Percentiles rank a stretch among this genome's conserved stretches.
Conservation (phyloP, 2,329 filamentous ascomycete species). For the Trichophyton mentagrophytes region DNA sequence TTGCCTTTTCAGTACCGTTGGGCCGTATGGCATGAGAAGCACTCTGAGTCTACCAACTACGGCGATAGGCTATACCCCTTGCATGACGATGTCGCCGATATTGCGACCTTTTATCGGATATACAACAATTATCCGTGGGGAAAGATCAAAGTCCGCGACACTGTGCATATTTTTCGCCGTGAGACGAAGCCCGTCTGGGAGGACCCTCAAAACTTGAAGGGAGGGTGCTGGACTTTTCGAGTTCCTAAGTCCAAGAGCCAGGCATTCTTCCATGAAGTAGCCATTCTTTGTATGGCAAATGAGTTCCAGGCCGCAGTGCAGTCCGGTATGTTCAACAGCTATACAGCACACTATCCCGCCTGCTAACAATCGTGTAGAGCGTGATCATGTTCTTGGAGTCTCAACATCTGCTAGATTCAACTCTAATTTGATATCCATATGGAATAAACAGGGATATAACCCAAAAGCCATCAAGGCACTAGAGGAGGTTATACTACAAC, state of each 20-base stretch:
- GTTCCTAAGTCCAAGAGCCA: conserved; percentile 61
- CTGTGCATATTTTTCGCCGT: conserved; percentile 66
- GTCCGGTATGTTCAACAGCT: conserved; percentile 47
- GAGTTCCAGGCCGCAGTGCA: conserved; percentile 55
- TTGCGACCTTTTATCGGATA: conserved; percentile 57
- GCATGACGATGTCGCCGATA: conserved; percentile 31
- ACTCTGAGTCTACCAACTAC: conserved; percentile 20
- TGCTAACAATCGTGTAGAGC: conserved; percentile 38
- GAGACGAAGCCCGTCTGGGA: conserved; percentile 70
- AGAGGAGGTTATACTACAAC: conserved; percentile 57
- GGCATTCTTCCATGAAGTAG: conserved; percentile 32
- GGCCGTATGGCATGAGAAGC: conserved; percentile 37
- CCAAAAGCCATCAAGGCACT: conserved; percentile 65
- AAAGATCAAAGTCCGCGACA: conserved; percentile 63
- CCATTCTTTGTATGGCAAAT: conserved; percentile 26
- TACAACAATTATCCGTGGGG: conserved; percentile 69
- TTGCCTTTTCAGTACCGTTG: conserved; percentile 37
- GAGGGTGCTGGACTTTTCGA: conserved; percentile 86
- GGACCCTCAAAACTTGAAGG: conserved; percentile 72
- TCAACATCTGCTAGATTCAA: conserved; percentile 82
- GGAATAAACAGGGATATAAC: conserved; percentile 81
- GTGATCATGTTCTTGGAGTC: conserved; percentile 77
- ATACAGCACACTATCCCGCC: not conserved
- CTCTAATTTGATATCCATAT: conserved; percentile 75
- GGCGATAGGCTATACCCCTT: conserved; percentile 26